Base-by-base conservation (phyloP, 331 rosid genomes). In the Acacia pycnantha region DNA sequence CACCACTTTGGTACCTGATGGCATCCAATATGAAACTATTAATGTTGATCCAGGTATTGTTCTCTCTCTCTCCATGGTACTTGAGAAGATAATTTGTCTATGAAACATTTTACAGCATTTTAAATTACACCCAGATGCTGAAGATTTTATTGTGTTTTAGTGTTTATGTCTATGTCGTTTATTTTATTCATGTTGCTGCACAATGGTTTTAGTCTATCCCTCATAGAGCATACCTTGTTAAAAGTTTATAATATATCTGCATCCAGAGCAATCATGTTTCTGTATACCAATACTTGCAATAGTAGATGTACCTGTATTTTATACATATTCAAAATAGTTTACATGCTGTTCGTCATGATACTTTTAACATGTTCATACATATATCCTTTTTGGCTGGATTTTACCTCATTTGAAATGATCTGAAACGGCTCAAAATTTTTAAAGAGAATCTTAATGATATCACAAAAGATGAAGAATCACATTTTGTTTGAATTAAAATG, bases 1-100 rank as follows among this genome's bases (percentile, higher is more conserved):
- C 68, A 81, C 80, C 54, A 89, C 99, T 50, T 86, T 95, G 22
- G 97, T 95, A 59, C 92, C 94, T 78, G 75, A 76, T 31, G 93
- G 96, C 22, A 87, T 95, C 44, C 78, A 76, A 56, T 51, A 78
- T 44, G 96, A 91, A 78, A 81, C 89, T 56, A 56, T 95, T 22
- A 74, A 79, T 18, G 99, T 95, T 78, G 89, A 90, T 5, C 97
- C 94, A 51, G 99, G 99, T 93, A 46, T 53, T 58, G 19, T 73
- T 71, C 66, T 79, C 11, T 16, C 19, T 16, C 19, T 4, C 22
- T 29, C 48, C 33, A 40, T 22, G 16, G 15, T 35, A 67, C 72
- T 67, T 69, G 6, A n/a, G 31, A 58, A 58, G 12, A 58, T n/a
- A 22, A 22, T 50, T 56, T 58, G 14, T 22, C 64, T 56, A 56